Evolutionary conservation across 768 basidiomycete species (phyloP), one percentile per base, ranked within the genome.

Genomic region (Pulveroboletus frians): DNA sequence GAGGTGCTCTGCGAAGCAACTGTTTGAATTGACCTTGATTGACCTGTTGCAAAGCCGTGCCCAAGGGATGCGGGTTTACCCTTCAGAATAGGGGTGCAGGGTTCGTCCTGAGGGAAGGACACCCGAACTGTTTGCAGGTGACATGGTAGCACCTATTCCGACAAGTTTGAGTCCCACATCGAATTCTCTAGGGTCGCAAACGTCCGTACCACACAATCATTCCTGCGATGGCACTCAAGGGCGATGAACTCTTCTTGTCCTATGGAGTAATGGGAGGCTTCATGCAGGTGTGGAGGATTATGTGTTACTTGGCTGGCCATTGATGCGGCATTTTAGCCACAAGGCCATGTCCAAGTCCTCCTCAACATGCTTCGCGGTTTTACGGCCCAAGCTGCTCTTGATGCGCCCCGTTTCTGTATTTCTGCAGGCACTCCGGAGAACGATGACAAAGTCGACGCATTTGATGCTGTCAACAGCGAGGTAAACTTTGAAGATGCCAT

Each of bases 331-430:
- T 35, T 23, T 38, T 43, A 96, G 80, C 95, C 95, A 1, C 93
- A 95, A 75, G 94, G 96, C 0, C 95, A 98, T 58, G 79, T 98
- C 4, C 96, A 99, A 69, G 93, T 97, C 7, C 74, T 98, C 21
- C 69, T 97, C 26, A 96, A 93, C 63, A 78, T 96, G 44, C 76
- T 97, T 23, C 80, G 92, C 39, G 94, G 94, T 2, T 90, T 82
- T 66, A 87, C 84, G 2, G 78, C 83, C 0, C 96, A 99, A 69
- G 82, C 89, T 3, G 89, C 93, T 13, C 79, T 99, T 32, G 95
- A 97, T 68, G 87, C 92, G 0, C 95, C 94, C 9, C 83, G 95
- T 13, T 96, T 98, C 72, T 98, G 94, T 64, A 97, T 98, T 50
- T 93, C 92, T 13, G 80, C 91, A 15, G 88, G 87, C 21, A 77